phyloP scores from a whole-genome alignment of 768 basidiomycete species.

The Kwoniella dejecticola region DNA sequence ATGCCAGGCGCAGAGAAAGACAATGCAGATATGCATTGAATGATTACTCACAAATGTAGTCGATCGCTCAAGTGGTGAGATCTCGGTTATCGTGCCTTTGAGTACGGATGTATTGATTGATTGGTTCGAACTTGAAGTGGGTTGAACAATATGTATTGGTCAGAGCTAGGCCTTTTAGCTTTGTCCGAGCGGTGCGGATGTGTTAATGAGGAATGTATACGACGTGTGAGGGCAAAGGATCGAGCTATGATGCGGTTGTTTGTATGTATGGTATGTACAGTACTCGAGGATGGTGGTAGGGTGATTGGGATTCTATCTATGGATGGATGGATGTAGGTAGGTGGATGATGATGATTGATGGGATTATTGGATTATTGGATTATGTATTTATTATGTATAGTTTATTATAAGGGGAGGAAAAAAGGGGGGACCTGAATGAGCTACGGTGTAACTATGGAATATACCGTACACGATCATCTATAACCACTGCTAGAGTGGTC shows the following conservation, averaged over 20 bases:
- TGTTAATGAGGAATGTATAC: not conserved
- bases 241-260: not conserved
- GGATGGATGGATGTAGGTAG: not conserved
- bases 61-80: no score
- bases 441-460: not conserved
- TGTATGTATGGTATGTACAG: not conserved
- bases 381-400: not conserved
- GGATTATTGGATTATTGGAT: not conserved
- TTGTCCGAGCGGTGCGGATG: conserved; percentile 7
- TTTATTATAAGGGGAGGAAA: conserved; percentile 7
- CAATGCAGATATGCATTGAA: no score
- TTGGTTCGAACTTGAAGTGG: no score
- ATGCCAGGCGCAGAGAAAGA: no score
- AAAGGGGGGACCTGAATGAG: conserved; percentile 12
- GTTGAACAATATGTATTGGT: not conserved
- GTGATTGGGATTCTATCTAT: not conserved
- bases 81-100: no score
- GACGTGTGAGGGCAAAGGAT: no score
- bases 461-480: not conserved
- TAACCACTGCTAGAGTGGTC: no score
- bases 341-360: not conserved
- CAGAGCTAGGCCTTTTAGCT: not conserved
- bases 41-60: no score
- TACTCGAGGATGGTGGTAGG: not conserved
- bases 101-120: no score